Conservation (phyloP, 1,139 yeast species). For the Kluyveromyces sp. region DNA sequence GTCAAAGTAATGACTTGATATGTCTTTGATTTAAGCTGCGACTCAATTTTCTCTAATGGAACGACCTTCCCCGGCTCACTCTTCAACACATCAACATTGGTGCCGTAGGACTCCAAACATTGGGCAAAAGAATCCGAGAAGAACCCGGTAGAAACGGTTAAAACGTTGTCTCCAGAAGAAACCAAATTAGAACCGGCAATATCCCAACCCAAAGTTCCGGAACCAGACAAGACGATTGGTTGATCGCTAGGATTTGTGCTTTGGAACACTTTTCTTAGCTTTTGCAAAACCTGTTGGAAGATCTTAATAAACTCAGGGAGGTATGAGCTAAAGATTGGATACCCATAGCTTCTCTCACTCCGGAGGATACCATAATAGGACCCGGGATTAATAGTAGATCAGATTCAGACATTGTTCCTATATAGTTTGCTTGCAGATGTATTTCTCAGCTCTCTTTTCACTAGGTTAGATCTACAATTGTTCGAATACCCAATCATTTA, state of each 20-base stretch:
- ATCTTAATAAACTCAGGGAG: slow-evolving; percentile 74
- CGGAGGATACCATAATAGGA: slow-evolving; percentile 82
- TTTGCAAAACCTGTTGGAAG: slow-evolving; percentile 60
- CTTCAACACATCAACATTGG: slow-evolving; percentile 51
- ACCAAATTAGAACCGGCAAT: slow-evolving; percentile 73
- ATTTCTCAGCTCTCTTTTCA: background rate
- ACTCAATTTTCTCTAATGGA: slow-evolving; percentile 48
- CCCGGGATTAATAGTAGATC: slow-evolving; percentile 73
- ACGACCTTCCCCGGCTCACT: slow-evolving; percentile 68
- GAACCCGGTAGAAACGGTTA: slow-evolving; percentile 88
- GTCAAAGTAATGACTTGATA: slow-evolving; percentile 78
- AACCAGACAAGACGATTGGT: slow-evolving; percentile 77
- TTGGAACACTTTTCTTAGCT: slow-evolving; percentile 67
- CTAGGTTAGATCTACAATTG: no score
- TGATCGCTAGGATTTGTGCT: slow-evolving; percentile 48
- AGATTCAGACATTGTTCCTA: background rate
- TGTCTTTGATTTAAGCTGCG: slow-evolving; percentile 41
- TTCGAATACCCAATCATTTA: no score
- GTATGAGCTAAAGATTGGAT: slow-evolving; percentile 87
- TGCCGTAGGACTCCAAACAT: slow-evolving; percentile 65
- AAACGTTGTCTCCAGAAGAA: slow-evolving; percentile 49
- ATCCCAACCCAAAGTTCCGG: slow-evolving; percentile 97
- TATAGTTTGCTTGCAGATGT: background rate
- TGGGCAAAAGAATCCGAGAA: slow-evolving; percentile 85
- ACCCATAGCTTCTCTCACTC: slow-evolving; percentile 73